Percentiles rank a stretch among this genome's conserved stretches.
Conservation (phyloP, 1,139 yeast genomes). For the Arxiozyma slooffiae region DNA sequence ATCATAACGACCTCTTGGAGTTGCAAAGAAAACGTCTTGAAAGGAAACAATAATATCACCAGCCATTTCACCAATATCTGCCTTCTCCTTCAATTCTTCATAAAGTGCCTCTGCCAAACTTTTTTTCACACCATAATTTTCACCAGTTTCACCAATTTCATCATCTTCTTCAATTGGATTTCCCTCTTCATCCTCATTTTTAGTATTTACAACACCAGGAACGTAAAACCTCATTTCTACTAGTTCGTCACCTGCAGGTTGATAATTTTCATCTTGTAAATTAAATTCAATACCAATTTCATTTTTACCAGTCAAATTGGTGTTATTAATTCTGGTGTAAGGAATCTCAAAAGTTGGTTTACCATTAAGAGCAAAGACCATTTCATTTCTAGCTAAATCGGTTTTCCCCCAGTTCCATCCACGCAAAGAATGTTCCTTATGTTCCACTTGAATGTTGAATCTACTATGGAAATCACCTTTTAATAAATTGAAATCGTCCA, state of each 20-base stretch:
- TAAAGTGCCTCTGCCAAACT: constrained; percentile 78
- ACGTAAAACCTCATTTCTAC: constrained; percentile 90
- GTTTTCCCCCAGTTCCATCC: constrained; percentile 99
- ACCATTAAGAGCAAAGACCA: constrained; percentile 76
- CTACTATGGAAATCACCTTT: constrained; percentile 77
- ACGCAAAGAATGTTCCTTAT: constrained; percentile 80
- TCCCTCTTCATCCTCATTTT: constrained; percentile 17
- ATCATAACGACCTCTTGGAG: constrained; percentile 98
- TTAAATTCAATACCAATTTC: constrained; percentile 89
- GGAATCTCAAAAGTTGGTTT: constrained; percentile 91
- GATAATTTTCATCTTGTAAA: constrained; percentile 47
- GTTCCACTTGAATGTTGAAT: constrained; percentile 64
- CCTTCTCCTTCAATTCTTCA: constrained; percentile 84
- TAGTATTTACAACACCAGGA: constrained; percentile 60
- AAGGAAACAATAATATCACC: constrained; percentile 97
- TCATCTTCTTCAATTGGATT: constrained; percentile 23
- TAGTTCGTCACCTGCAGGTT: constrained; percentile 82
- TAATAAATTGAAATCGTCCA: constrained; percentile 65
- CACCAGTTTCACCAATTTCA: constrained; percentile 30
- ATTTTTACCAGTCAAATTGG: constrained; percentile 86
- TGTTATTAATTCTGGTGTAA: constrained; percentile 65
- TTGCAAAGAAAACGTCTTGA: constrained; percentile 80
- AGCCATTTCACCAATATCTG: constrained; percentile 91
- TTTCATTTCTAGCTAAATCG: constrained; percentile 84
- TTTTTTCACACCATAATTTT: constrained; percentile 33